Percentiles rank a stretch among this genome's conserved stretches.
Conservation (phyloP, 768 basidiomycete genomes). For the Pleurotus eryngii region DNA sequence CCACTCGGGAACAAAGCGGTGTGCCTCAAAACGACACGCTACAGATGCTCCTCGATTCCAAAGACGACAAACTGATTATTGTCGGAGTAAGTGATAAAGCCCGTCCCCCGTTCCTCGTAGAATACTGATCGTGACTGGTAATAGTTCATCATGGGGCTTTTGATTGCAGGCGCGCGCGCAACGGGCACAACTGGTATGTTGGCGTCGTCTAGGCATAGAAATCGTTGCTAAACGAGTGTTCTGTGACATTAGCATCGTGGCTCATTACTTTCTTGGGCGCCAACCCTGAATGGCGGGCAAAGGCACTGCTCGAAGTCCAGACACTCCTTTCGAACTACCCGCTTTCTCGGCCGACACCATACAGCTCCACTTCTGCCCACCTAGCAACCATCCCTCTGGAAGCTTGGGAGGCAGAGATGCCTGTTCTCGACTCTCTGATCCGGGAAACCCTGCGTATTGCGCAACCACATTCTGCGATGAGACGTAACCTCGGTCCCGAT, state of each 20-base stretch:
- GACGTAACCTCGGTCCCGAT: constrained; percentile 73
- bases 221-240: background rate
- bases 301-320: constrained; percentile 60
- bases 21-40: constrained; percentile 61
- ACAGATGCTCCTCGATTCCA: constrained; percentile 69
- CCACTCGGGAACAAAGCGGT: constrained; percentile 54
- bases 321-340: constrained; percentile 45
- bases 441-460: constrained; percentile 76
- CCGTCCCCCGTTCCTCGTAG: constrained; percentile 13
- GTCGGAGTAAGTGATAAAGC: constrained; percentile 54
- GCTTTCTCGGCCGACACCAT: constrained; percentile 18
- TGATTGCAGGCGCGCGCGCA: constrained; percentile 78
- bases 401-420: constrained; percentile 68
- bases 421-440: constrained; percentile 69
- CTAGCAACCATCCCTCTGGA: constrained; percentile 62
- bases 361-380: constrained; percentile 34
- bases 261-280: constrained; percentile 69
- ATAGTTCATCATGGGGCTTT: constrained; percentile 79
- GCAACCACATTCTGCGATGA: constrained; percentile 79
- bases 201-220: background rate
- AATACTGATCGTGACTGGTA: constrained; percentile 5
- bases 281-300: constrained; percentile 60
- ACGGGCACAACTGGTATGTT: constrained; percentile 65
- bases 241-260: constrained; percentile 55
- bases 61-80: constrained; percentile 65